Conservation (phyloP, 169 alveolate genomes). For the Cryptosporidium canis region DNA sequence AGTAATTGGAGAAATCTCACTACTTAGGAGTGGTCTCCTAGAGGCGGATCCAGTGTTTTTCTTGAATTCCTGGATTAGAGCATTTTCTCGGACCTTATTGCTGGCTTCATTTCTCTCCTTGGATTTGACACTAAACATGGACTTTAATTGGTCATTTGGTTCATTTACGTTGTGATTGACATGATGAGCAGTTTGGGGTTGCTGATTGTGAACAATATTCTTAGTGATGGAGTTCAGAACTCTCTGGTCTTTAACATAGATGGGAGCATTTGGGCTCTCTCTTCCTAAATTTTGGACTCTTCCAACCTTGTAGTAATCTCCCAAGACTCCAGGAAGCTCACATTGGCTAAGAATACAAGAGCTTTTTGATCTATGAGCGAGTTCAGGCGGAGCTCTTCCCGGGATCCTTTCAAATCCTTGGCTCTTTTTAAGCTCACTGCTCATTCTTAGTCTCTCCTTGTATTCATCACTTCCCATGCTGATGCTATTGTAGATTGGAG, state of each 20-base stretch:
- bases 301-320: slow-evolving; percentile 17
- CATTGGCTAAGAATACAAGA: slow-evolving; percentile 30
- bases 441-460: slow-evolving; percentile 19
- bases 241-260: background rate
- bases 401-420: slow-evolving; percentile 3
- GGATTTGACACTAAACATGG: slow-evolving; percentile 52
- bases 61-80: slow-evolving; percentile 17
- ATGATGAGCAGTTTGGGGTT: background rate
- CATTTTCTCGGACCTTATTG: slow-evolving; percentile 11
- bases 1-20: background rate
- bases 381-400: background rate
- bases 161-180: background rate
- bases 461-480: slow-evolving; percentile 52
- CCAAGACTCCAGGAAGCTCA: slow-evolving; percentile 5
- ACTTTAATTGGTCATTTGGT: background rate
- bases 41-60: background rate
- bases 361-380: background rate
- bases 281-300: background rate
- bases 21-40: background rate
- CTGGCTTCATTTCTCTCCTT: background rate
- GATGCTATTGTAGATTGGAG: slow-evolving; percentile 54
- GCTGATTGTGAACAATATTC: slow-evolving; percentile 10
- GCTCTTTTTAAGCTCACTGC: background rate
- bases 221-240: background rate
- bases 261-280: background rate